These are phyloP conservation scores for Chlorella variabilis DNA, from an alignment of 163 green algal species.

Conservation along the genomic window DNA sequence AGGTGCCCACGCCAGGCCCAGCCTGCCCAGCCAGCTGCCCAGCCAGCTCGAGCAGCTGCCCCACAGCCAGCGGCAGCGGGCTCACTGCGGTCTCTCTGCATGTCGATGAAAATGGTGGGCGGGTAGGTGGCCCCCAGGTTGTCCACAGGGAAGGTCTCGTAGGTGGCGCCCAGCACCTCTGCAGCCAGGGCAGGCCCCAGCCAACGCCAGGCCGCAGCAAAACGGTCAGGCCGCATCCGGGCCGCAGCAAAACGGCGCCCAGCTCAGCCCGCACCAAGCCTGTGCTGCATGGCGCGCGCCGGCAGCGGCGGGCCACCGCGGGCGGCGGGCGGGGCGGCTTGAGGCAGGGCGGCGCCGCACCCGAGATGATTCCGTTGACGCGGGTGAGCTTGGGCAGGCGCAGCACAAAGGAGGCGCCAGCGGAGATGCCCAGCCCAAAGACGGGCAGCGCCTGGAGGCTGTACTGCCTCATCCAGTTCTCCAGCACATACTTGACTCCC, in stretches of 20 bases:
- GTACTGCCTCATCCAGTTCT: conserved; percentile 26
- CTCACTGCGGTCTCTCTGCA: conserved; percentile 24
- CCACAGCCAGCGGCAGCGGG: neutral
- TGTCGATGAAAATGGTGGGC: conserved; percentile 11
- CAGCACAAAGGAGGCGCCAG: conserved; percentile 60
- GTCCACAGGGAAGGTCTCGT: neutral
- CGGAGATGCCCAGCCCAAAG: conserved; percentile 57
- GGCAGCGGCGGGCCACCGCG: too few relatives aligned
- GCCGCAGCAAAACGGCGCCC: too few relatives aligned
- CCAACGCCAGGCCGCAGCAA: neutral
- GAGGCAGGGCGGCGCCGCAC: too few relatives aligned
- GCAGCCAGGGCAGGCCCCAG: too few relatives aligned
- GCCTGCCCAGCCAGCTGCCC: neutral
- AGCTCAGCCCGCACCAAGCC: too few relatives aligned
- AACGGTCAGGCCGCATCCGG: too few relatives aligned
- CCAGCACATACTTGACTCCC: conserved; percentile 11
- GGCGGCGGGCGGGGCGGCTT: too few relatives aligned
- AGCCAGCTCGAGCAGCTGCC: too few relatives aligned
- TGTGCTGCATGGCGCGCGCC: too few relatives aligned
- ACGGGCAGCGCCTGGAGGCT: conserved; percentile 49
- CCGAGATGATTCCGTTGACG: conserved; percentile 26
- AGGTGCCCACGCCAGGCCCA: neutral
- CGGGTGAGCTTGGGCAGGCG: conserved; percentile 17
- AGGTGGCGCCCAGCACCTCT: conserved; percentile 24
- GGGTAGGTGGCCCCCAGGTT: conserved; percentile 10